These are phyloP conservation scores for Fragosphaeria purpurea DNA, from an alignment of 2,329 filamentous ascomycete species.

Conservation along the genomic window DNA sequence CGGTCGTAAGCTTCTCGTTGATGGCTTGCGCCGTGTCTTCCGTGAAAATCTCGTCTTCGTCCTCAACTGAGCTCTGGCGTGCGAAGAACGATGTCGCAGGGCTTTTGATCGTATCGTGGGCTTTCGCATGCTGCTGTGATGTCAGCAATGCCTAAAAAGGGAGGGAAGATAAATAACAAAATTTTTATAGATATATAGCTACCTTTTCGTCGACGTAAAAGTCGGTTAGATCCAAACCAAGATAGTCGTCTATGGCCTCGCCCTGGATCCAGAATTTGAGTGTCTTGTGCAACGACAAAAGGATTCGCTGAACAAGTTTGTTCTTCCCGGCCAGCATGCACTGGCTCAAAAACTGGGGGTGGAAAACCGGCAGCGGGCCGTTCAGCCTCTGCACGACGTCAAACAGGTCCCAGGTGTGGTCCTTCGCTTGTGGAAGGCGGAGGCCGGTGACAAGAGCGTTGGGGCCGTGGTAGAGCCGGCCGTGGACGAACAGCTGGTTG, in stretches of 20 bases:
- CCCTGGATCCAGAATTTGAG: constrained; percentile 78
- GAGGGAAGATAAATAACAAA: background rate
- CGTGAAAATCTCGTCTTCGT: constrained; percentile 55
- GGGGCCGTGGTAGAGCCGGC: constrained; percentile 59
- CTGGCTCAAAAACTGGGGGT: constrained; percentile 83
- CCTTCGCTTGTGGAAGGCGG: constrained; percentile 36
- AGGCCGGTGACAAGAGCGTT: constrained; percentile 47
- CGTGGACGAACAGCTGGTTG: constrained; percentile 81
- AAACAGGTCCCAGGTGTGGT: constrained; percentile 59
- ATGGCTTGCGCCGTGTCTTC: constrained; percentile 61
- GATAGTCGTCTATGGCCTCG: constrained; percentile 67
- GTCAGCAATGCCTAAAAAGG: background rate
- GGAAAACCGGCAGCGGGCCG: constrained; percentile 78
- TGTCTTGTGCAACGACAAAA: constrained; percentile 62
- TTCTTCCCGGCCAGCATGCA: constrained; percentile 75
- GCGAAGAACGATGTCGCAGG: constrained; percentile 26
- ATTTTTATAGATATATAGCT: constrained; percentile 10
- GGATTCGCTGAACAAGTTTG: constrained; percentile 57
- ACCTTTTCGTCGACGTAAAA: constrained; percentile 37
- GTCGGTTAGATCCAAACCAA: constrained; percentile 55
- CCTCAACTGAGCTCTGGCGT: constrained; percentile 25
- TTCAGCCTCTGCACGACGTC: constrained; percentile 76
- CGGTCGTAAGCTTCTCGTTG: constrained; percentile 64
- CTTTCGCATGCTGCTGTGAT: background rate
- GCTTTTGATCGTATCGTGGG: background rate